Conservation (phyloP, 306 rosid species). For the Cicer bijugum region DNA sequence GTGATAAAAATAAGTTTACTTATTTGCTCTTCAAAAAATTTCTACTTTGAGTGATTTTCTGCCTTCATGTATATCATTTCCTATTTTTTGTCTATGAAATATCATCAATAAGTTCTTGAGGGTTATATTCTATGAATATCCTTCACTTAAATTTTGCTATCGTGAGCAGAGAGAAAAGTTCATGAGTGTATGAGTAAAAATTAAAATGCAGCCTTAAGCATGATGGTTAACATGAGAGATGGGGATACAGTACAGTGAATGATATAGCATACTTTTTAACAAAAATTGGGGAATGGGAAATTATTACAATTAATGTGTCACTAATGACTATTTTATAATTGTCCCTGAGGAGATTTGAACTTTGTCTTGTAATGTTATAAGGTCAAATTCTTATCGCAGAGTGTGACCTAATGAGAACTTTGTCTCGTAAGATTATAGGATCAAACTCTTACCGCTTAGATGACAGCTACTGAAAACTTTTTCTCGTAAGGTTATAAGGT, state of each 20-base stretch:
- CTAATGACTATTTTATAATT: no score
- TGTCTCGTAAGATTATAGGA: no score
- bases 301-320: no score
- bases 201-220: not conserved
- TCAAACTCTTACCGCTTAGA: no score
- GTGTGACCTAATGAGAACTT: no score
- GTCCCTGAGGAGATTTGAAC: no score
- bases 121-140: slow-evolving; percentile 12
- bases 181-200: not conserved
- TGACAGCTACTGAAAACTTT: no score
- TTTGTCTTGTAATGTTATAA: no score
- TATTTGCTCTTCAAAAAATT: slow-evolving; percentile 36
- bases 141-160: slow-evolving; percentile 25
- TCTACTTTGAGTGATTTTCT: slow-evolving; percentile 5
- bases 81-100: slow-evolving; percentile 6
- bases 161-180: not conserved
- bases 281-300: no score
- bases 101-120: slow-evolving; percentile 2
- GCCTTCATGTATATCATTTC: slow-evolving; percentile 27
- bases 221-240: slow-evolving; percentile 18
- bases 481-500: no score
- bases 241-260: not conserved
- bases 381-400: no score
- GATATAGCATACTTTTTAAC: not conserved
- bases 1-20: slow-evolving; percentile 15